phyloP scores from a whole-genome alignment of 495 filamentous ascomycete genomes.

The Xeromyces bisporus region DNA sequence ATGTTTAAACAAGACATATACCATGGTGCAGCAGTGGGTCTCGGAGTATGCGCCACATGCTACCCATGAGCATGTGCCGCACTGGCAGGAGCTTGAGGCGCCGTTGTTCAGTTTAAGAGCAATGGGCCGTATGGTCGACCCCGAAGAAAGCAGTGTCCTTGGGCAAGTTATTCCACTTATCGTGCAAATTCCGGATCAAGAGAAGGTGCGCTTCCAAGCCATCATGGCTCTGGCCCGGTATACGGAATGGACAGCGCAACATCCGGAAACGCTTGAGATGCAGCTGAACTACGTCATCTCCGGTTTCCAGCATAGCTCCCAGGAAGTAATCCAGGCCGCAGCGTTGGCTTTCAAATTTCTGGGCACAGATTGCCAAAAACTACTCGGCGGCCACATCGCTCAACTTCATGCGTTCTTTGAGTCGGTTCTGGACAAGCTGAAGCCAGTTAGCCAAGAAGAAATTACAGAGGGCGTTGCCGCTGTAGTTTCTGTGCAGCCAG shows the following conservation, averaged over 20 bases:
- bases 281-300: slow-evolving; percentile 90
- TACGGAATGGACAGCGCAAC: slow-evolving; percentile 91
- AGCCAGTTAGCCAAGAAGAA: slow-evolving; percentile 77
- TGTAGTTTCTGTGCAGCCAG: slow-evolving; percentile 73
- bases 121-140: slow-evolving; percentile 93
- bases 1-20: slow-evolving; percentile 73
- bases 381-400: slow-evolving; percentile 59
- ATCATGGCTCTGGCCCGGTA: slow-evolving; percentile 95
- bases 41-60: slow-evolving; percentile 61
- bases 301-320: slow-evolving; percentile 68
- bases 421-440: slow-evolving; percentile 67
- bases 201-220: slow-evolving; percentile 90
- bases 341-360: slow-evolving; percentile 94
- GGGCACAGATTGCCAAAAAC: slow-evolving; percentile 78
- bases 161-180: slow-evolving; percentile 82
- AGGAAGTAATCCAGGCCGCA: slow-evolving; percentile 77
- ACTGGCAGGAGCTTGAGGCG: slow-evolving; percentile 93
- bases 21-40: slow-evolving; percentile 75
- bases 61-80: slow-evolving; percentile 55
- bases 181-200: slow-evolving; percentile 84
- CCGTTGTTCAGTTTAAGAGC: slow-evolving; percentile 89
- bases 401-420: slow-evolving; percentile 88
- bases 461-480: slow-evolving; percentile 86
- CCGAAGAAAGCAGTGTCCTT: slow-evolving; percentile 68
- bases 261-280: slow-evolving; percentile 76